These are phyloP conservation scores for Xerocomus cyaneibrunnescens DNA, from an alignment of 1,284 basidiomycete genomes.

Conservation along the genomic window DNA sequence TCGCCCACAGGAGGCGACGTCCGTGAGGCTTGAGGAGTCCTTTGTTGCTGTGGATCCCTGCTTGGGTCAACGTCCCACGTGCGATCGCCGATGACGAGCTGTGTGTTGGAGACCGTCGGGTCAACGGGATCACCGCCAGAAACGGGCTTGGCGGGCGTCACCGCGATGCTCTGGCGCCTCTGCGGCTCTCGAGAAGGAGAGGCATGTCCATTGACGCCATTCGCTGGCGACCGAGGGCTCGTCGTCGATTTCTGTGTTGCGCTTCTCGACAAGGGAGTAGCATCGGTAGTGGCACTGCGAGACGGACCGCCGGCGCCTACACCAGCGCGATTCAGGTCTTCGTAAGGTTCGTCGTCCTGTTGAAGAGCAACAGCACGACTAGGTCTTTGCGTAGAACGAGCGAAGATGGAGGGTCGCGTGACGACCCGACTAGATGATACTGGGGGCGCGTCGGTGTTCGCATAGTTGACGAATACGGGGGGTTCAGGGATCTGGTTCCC, in stretches of 20 bases:
- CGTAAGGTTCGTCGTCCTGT: conserved; percentile 44
- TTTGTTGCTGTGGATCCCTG: conserved; percentile 56
- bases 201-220: conserved; percentile 33
- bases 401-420: conserved; percentile 57
- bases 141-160: conserved; percentile 17
- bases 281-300: conserved; percentile 18
- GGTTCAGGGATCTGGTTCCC: conserved; percentile 84
- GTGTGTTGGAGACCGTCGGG: conserved; percentile 52
- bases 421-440: conserved; percentile 53
- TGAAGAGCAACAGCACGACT: conserved; percentile 32
- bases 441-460: conserved; percentile 59
- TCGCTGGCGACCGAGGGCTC: conserved; percentile 14
- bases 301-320: conserved; percentile 50
- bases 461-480: conserved; percentile 79
- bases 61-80: conserved; percentile 65
- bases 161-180: conserved; percentile 30
- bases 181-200: conserved; percentile 27
- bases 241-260: conserved; percentile 31
- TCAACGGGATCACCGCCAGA: conserved; percentile 51
- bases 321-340: conserved; percentile 58
- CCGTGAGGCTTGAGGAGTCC: conserved; percentile 5
- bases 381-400: conserved; percentile 54
- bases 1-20: conserved; percentile 37
- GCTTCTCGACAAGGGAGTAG: conserved; percentile 23
- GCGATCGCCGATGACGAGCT: conserved; percentile 63